Base-by-base conservation (phyloP, 2,329 filamentous ascomycete species). In the Colletotrichum graminicola region DNA sequence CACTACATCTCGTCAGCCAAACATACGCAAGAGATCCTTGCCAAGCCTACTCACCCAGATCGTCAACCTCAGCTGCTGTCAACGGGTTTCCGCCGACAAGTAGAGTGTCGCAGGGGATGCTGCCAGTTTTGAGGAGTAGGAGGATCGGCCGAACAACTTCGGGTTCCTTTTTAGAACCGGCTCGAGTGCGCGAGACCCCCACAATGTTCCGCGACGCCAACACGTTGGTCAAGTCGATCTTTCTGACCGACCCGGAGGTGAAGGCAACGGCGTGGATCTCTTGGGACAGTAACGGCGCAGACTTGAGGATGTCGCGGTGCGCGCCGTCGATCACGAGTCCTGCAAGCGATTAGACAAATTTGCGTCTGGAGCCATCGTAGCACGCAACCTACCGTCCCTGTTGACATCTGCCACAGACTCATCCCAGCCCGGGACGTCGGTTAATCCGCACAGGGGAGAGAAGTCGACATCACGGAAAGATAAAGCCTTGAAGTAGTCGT, bases 401-500 rank as follows among this genome's bases (percentile, higher is more conserved):
- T 84, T 89, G 49, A 87, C 81, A 74, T 86, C 87, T 5, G 85
- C 85, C 12, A 88, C 82, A 32, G 82, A 82, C 70, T 85, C 83
- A 26, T 82, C 82, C 47, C 84, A 82, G 6, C 81, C 79, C 2
- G 80, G 76, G 54, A 82, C 82, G 71, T 89, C 88, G 57, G 81
- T 81, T 41, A 77, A 75, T 43, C 80, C 79, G 51, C 80, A 78
- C 1, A 86, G 78, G 21, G 75, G 78, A 1, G 83, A 83, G 26
- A 90, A 80, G 73, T 89, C 85, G 18, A 89, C 82, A 63, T 86
- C 83, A 12, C 81, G 78, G 73, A 90, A 88, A 1, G 86, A 89
- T n/a, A 90, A 77, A 0, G 87, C 86, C 69, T 86, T 87, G 78
- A 90, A 89, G 74, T 86, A 89, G 73, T 87, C 88, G 65, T 90